Conservation (phyloP, 306 rosid species). For the Sicyos edulis region DNA sequence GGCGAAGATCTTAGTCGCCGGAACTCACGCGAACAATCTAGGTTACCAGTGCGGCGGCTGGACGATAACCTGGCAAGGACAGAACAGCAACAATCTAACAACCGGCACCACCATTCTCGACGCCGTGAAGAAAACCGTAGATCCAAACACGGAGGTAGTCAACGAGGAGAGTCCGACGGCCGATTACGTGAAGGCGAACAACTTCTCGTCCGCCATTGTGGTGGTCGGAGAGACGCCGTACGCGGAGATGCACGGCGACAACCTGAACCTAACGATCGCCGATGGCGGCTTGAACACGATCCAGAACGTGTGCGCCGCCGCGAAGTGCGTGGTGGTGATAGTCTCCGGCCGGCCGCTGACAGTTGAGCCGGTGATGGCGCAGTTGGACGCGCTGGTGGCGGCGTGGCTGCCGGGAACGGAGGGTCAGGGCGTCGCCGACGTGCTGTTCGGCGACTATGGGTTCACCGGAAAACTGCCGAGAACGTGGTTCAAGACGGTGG, state of each 20-base stretch:
- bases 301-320: background rate
- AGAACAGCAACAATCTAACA: slow-evolving; percentile 19
- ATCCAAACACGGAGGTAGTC: slow-evolving; percentile 16
- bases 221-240: slow-evolving; percentile 15
- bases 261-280: background rate
- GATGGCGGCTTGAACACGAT: slow-evolving; percentile 4
- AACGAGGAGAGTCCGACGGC: background rate
- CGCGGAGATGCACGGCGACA: slow-evolving; percentile 17
- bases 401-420: too few relatives aligned
- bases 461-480: slow-evolving; percentile 8
- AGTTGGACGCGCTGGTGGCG: slow-evolving; percentile 17
- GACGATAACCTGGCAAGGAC: slow-evolving; percentile 21
- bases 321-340: slow-evolving; percentile 3
- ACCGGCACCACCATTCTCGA: slow-evolving; percentile 23
- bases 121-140: slow-evolving; percentile 10
- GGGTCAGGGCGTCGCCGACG: too few relatives aligned
- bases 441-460: too few relatives aligned
- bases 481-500: slow-evolving; percentile 20
- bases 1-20: slow-evolving; percentile 19
- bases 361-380: background rate
- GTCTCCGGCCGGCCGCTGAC: slow-evolving; percentile 18
- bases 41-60: slow-evolving; percentile 24
- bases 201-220: slow-evolving; percentile 16
- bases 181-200: slow-evolving; percentile 16
- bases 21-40: slow-evolving; percentile 20